Conservation (phyloP, 371 early-diverging fungal species). For the Apophysomyces variabilis region DNA sequence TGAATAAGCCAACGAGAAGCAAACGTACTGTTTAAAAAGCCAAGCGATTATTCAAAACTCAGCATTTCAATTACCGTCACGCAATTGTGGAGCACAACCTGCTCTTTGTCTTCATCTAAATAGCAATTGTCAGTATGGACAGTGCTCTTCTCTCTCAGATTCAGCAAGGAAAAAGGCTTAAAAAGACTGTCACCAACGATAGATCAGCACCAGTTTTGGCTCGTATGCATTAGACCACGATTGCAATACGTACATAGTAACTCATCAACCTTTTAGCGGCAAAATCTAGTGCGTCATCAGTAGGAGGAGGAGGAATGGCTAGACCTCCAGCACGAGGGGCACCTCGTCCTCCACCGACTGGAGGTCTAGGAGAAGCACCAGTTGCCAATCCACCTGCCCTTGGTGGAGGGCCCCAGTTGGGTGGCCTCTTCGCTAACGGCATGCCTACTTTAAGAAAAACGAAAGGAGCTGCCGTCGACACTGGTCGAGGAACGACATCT, state of each 20-base stretch:
- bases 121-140: slow-evolving; percentile 30
- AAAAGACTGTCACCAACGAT: slow-evolving; percentile 83
- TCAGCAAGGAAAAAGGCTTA: slow-evolving; percentile 75
- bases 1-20: too few species aligned
- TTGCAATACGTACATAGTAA: neutral
- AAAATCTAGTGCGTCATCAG: slow-evolving; percentile 21
- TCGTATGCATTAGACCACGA: slow-evolving; percentile 26
- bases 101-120: too few species aligned
- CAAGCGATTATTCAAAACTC: too few species aligned
- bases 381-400: slow-evolving; percentile 21
- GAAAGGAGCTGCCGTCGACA: slow-evolving; percentile 43
- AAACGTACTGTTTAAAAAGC: too few species aligned
- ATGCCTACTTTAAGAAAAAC: slow-evolving; percentile 68
- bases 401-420: slow-evolving; percentile 51
- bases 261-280: slow-evolving; percentile 17
- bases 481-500: slow-evolving; percentile 32
- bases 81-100: too few species aligned
- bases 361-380: slow-evolving; percentile 28
- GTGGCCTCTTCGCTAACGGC: slow-evolving; percentile 70
- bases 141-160: slow-evolving; percentile 72
- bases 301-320: slow-evolving; percentile 24
- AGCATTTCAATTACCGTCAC: too few species aligned
- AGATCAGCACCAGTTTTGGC: slow-evolving; percentile 67
- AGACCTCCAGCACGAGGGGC: slow-evolving; percentile 19
- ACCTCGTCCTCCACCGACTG: slow-evolving; percentile 30